Percentiles rank a stretch among this genome's conserved stretches.
phyloP scores from a whole-genome alignment of 2,329 filamentous ascomycete genomes.

The Aspergillus niger region DNA sequence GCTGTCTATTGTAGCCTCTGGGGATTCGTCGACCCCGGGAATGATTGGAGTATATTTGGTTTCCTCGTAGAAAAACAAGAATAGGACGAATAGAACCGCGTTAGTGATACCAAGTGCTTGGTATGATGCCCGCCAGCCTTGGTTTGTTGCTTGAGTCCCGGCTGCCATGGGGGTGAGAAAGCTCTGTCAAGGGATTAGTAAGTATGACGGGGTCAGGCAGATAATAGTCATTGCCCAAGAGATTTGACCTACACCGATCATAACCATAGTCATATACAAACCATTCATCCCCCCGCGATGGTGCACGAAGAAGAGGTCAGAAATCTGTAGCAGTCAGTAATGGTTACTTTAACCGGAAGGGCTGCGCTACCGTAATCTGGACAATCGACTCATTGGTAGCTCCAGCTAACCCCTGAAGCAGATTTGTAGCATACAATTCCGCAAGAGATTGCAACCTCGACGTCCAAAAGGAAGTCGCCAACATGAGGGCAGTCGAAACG shows the following conservation, averaged over 20 bases:
- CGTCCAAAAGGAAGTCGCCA: conserved; percentile 45
- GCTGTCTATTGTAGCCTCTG: neutral
- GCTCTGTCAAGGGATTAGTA: conserved; percentile 19
- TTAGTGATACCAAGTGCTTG: conserved; percentile 39
- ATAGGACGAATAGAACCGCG: conserved; percentile 29
- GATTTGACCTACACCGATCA: conserved; percentile 39
- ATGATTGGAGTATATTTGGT: conserved; percentile 34
- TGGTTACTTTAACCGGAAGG: neutral
- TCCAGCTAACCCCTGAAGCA: conserved; percentile 43
- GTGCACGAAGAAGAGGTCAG: conserved; percentile 55
- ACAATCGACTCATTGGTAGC: conserved; percentile 45
- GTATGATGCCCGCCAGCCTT: conserved; percentile 42
- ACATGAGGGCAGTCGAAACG: conserved; percentile 43
- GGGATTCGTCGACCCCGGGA: conserved; percentile 10
- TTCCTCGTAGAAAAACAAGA: conserved; percentile 42
- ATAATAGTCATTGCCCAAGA: conserved; percentile 12
- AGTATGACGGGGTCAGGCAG: neutral
- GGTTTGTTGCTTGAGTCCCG: conserved; percentile 34
- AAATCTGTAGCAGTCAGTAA: conserved; percentile 32
- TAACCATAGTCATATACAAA: conserved; percentile 49
- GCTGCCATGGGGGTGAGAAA: conserved; percentile 40
- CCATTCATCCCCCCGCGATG: conserved; percentile 55
- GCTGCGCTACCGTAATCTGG: conserved; percentile 44
- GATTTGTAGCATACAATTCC: conserved; percentile 50
- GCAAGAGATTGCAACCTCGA: conserved; percentile 43